phyloP scores from a whole-genome alignment of 768 basidiomycete genomes.

The Roridomyces roridus region DNA sequence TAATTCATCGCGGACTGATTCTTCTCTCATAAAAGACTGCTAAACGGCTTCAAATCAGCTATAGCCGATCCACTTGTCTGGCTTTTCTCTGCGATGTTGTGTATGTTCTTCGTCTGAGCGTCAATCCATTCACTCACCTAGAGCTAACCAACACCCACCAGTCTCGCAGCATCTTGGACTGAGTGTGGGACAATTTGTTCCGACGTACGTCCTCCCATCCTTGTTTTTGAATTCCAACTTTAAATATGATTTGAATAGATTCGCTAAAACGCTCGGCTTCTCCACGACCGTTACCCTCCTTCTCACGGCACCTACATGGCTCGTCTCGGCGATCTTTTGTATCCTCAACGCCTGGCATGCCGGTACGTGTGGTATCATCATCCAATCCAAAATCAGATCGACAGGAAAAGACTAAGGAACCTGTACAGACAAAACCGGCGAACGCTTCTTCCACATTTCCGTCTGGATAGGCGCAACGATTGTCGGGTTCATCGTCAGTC shows the following conservation, averaged over 20 bases:
- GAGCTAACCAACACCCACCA: no score
- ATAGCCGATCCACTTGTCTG: constrained; percentile 46
- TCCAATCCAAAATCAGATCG: no score
- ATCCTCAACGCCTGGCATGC: constrained; percentile 47
- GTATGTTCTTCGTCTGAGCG: constrained; percentile 23
- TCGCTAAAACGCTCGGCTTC: constrained; percentile 52
- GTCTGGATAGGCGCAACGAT: constrained; percentile 48
- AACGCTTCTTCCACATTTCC: constrained; percentile 52
- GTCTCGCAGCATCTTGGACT: constrained; percentile 44
- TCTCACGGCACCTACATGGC: constrained; percentile 54
- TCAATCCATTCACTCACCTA: no score
- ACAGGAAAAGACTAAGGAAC: no score
- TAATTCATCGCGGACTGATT: not conserved
- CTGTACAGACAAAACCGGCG: constrained; percentile 46
- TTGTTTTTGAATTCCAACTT: not conserved
- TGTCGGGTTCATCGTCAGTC: constrained; percentile 50
- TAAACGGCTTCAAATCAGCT: constrained; percentile 44
- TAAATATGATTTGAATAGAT: constrained; percentile 24
- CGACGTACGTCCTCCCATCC: constrained; percentile 41
- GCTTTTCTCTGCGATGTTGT: constrained; percentile 46
- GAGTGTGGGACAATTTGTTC: constrained; percentile 53
- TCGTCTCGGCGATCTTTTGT: constrained; percentile 42
- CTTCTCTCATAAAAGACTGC: constrained; percentile 34
- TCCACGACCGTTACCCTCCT: constrained; percentile 48
- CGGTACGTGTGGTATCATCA: no score